Evolutionary conservation across 306 rosid genomes (phyloP).

Genomic region (Dalbergia oliveri): DNA sequence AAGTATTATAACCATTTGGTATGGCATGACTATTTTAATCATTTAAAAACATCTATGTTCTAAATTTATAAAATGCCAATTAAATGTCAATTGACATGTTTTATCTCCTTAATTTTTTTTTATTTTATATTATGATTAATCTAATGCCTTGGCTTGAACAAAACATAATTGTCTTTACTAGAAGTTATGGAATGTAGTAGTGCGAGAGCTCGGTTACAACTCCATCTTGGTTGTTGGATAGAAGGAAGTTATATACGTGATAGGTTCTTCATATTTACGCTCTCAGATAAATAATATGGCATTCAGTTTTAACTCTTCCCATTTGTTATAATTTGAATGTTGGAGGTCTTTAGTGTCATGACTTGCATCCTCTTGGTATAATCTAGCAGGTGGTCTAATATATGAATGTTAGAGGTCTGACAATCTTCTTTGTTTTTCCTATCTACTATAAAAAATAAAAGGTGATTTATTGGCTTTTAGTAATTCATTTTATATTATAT

Average conservation of each 20-base stretch:
- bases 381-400: too few species aligned
- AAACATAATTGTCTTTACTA: slow-evolving; percentile 34
- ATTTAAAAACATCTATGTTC: slow-evolving; percentile 1
- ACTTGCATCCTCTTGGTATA: too few species aligned
- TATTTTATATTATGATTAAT: slow-evolving; percentile 6
- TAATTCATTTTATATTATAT: too few species aligned
- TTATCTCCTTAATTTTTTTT: background rate
- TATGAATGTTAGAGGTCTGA: too few species aligned
- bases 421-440: too few species aligned
- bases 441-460: too few species aligned
- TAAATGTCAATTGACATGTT: slow-evolving; percentile 5
- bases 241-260: slow-evolving; percentile 78
- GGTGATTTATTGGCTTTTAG: too few species aligned
- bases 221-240: slow-evolving; percentile 93
- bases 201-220: slow-evolving; percentile 92
- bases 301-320: slow-evolving; percentile 10
- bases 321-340: background rate
- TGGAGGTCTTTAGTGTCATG: too few species aligned
- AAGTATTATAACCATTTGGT: slow-evolving; percentile 6
- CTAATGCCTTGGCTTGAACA: background rate
- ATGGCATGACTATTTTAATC: slow-evolving; percentile 3
- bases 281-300: slow-evolving; percentile 19
- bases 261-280: slow-evolving; percentile 61
- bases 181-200: slow-evolving; percentile 55
- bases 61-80: slow-evolving; percentile 6